Base-by-base conservation (phyloP, 441 rosid genomes). In the Adansonia grandidieri region DNA sequence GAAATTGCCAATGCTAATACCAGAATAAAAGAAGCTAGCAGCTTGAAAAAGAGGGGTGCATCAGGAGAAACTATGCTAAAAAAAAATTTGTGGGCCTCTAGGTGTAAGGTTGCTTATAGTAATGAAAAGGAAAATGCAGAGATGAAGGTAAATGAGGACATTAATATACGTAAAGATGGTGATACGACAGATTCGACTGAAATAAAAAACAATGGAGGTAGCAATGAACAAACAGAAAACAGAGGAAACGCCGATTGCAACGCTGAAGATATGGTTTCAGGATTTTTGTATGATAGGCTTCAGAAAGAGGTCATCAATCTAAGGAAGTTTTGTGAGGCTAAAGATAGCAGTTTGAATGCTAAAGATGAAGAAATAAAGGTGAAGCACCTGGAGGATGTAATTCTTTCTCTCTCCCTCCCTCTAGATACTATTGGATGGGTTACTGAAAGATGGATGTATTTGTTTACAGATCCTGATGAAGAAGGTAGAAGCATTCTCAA, bases 361-460 rank as follows among this genome's bases (percentile, higher is more conserved):
- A 96, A 94, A 80, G 92, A 94, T 60, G 86, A 90, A 75, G 91
- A 96, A 86, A 92, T 96, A 82, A 90, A 88, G 96, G 99, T 92
- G 73, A 79, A 57, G 32, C n/a, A 58, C 57, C 1, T 4, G 42
- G 42, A 37, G 42, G 42, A 37, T 37, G 14, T 51, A 13, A 66
- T 8, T 60, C 65, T 74, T 47, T 40, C 11, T 28, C 4, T 15
- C 9, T 73, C 45, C 66, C 11, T 11, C 45, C 67, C 11, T 11
- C 24, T 60, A 37, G 42, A 37, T 37, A 37, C 42, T 4, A 15
- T 22, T 72, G 20, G 64, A 44, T 44, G 37, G 37, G 42, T 50
- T 17, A 67, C 50, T 84, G 54, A 58, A 77, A 17, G 5, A 47
- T 77, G 13, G 42, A 37, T 57, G 62, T 65, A 56, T 79, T 40